Evolutionary conservation across 2,329 filamentous ascomycete genomes (phyloP), one percentile per base, ranked within the genome.

Genomic region (Albophoma yamanashiensis): DNA sequence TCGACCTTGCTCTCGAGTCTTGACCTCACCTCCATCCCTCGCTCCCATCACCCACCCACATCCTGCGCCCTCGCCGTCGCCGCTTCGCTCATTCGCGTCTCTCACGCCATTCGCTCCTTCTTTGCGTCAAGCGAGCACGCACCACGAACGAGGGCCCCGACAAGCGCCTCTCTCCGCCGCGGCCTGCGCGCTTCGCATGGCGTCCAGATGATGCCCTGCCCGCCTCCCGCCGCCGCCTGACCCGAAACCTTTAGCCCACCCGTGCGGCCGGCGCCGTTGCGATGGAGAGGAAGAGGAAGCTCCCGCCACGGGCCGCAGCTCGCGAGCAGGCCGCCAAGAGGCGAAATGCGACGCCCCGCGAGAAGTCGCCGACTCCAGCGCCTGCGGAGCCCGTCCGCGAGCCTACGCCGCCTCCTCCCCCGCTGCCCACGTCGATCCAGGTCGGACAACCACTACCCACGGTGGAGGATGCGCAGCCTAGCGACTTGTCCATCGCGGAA

Each of bases 391-490:
- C 71, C 75, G 8, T 71, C 71, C 50, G 74, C 76, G 67, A 64
- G 62, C 65, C 71, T 27, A 63, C 67, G 50, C 66, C 70, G 40
- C 65, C 69, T 50, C 65, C 68, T 58, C 66, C 67, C 17, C 70
- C 73, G 59, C 68, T 92, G 59, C 89, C 89, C 34, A 84, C 79
- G 63, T 84, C 82, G 55, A 75, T 92, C 42, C 76, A 81, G 65
- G 74, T 87, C 2, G 86, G 85, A 56, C 84, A 88, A 67, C 86
- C 89, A 20, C 75, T 93, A 39, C 89, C 89, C 2, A 89, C 86
- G 0, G 80, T 92, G 17, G 81, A 87, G 65, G 79, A 83, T 56
- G 78, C 85, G 20, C 89, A 94, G 70, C 75, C 85, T 0, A 79
- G 83, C 9, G 79, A 86, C 62, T 76, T 92, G 8, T 75, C 86